These are phyloP conservation scores for Scopulariopsis brevicaulis DNA, from an alignment of 2,329 filamentous ascomycete species.

Conservation along the genomic window DNA sequence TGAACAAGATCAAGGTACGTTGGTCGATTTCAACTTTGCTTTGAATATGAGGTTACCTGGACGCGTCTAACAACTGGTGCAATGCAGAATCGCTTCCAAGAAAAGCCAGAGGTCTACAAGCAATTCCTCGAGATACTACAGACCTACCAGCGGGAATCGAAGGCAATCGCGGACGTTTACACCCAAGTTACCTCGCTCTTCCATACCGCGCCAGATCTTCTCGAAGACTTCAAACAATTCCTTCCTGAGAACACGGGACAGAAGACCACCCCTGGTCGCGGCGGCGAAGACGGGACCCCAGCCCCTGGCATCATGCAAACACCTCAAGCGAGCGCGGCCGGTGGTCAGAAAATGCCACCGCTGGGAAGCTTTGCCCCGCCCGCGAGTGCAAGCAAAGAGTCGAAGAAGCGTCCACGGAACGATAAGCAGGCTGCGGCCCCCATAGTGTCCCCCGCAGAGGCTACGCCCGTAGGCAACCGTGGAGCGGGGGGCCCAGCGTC, in stretches of 20 bases:
- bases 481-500: slow-evolving; percentile 20
- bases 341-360: slow-evolving; percentile 75
- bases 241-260: slow-evolving; percentile 68
- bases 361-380: slow-evolving; percentile 88
- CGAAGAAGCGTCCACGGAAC: slow-evolving; percentile 68
- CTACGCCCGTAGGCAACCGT: slow-evolving; percentile 9
- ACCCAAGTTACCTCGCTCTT: slow-evolving; percentile 92
- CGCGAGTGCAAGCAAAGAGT: slow-evolving; percentile 73
- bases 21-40: not conserved
- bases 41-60: not conserved
- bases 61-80: not conserved
- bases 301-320: slow-evolving; percentile 36
- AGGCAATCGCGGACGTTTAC: slow-evolving; percentile 97
- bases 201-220: slow-evolving; percentile 80
- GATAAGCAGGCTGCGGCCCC: slow-evolving; percentile 40
- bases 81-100: slow-evolving; percentile 81
- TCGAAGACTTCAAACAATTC: slow-evolving; percentile 99
- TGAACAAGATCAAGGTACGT: slow-evolving; percentile 96
- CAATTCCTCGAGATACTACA: slow-evolving; percentile 97
- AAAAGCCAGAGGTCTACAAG: slow-evolving; percentile 97
- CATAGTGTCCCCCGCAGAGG: not conserved
- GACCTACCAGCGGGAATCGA: slow-evolving; percentile 95
- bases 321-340: slow-evolving; percentile 39
- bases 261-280: slow-evolving; percentile 38
- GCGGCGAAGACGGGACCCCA: slow-evolving; percentile 51